phyloP scores from a whole-genome alignment of 1,284 basidiomycete species.

The Moesziomyces sp. region DNA sequence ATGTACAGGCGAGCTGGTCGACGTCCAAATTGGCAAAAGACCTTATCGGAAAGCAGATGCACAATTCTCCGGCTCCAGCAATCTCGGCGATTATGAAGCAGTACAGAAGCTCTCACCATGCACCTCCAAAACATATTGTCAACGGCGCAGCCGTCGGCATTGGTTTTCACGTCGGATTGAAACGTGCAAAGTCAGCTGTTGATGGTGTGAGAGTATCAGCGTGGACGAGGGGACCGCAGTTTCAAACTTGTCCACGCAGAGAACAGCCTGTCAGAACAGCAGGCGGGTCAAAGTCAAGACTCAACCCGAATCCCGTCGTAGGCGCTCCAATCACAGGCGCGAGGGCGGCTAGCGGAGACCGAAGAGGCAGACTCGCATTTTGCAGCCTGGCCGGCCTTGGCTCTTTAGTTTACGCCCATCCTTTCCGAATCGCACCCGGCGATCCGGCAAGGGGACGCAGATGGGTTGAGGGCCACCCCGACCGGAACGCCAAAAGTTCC shows the following conservation, averaged over 20 bases:
- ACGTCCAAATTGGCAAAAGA: neutral
- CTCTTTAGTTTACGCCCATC: neutral
- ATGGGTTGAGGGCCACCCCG: neutral
- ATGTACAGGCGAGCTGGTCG: neutral
- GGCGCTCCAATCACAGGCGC: neutral
- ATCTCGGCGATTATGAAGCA: too few species aligned
- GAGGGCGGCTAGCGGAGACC: neutral
- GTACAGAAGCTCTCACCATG: too few species aligned
- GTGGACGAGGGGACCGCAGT: slow-evolving; percentile 1
- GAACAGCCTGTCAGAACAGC: neutral
- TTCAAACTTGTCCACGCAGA: slow-evolving; percentile 12
- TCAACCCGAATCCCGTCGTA: too few species aligned
- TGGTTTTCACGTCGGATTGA: too few species aligned
- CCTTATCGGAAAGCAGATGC: too few species aligned
- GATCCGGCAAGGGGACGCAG: neutral
- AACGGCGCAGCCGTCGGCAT: too few species aligned
- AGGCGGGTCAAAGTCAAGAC: neutral
- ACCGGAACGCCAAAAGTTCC: slow-evolving; percentile 1
- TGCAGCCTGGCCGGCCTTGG: neutral
- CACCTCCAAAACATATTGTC: too few species aligned
- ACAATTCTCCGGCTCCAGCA: too few species aligned
- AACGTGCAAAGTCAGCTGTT: neutral
- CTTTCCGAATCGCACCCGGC: neutral
- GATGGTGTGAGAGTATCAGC: neutral
- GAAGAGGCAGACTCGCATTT: too few species aligned